Base-by-base conservation (phyloP, 352 stramenopile species). In the Phytophthora aleatoria region DNA sequence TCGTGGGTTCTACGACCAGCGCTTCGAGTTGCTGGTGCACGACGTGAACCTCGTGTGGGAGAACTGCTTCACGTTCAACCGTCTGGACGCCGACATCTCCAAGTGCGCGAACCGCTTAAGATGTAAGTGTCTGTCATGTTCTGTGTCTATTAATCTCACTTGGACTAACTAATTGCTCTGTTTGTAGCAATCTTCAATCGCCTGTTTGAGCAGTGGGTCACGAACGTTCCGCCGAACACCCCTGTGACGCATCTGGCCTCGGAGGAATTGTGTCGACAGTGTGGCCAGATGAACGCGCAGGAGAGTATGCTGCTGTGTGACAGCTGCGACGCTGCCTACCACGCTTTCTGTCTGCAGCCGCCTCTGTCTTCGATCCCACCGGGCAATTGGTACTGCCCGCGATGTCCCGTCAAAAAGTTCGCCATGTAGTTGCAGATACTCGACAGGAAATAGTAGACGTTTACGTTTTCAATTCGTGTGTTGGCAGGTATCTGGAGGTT, bases 41-140 rank as follows among this genome's bases (percentile, higher is more conserved):
- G 86, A 96, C 49, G 76, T 93, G 39, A 82, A 87, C 43, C 79
- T 89, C 16, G 85, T 96, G 24, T 95, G 88, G 87, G 75, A 79
- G 30, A 96, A 96, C 57, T 95, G 88, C 60, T 94, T 95, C 56
- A 77, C 75, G 16, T 96, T 92, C 62, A 96, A 96, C 42, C 80
- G 81, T 30, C 44, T 91, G 24, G 77, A 93, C 43, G 77, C 85
- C 5, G 85, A 93, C 50, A 94, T 95, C 52, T 92, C 85, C 65
- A 87, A 85, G 57, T 86, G 71, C 51, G 85, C 87, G 7, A 89
- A 89, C 48, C 84, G 85, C 12, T 70, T 94, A 2, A 77, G 84
- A 69, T 95, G 85, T 92, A 82, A 64, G 82, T 90, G 6, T 38
- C 26, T 28, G 11, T 13, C 11, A 8, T 9, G 3, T 33, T 4